Evolutionary conservation across 306 rosid genomes (phyloP).

Genomic region (Citrullus amarus): DNA sequence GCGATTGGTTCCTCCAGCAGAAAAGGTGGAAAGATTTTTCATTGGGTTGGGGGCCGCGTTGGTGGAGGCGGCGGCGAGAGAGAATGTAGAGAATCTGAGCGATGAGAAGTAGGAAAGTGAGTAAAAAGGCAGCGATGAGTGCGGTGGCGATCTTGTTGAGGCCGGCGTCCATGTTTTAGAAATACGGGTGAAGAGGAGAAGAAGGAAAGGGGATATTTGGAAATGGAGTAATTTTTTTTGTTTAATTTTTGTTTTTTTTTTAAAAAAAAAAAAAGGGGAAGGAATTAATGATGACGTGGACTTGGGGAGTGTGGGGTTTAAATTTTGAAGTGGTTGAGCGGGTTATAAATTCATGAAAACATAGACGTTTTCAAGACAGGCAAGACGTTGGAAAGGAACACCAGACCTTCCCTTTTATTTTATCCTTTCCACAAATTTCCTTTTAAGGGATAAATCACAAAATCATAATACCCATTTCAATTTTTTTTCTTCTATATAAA

Average conservation of each 20-base stretch:
- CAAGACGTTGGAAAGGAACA: neutral
- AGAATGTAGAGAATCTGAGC: slow-evolving; percentile 24
- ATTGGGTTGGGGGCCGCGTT: too few relatives aligned
- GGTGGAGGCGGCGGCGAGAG: slow-evolving; percentile 5
- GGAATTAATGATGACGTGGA: too few relatives aligned
- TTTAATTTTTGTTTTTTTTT: too few relatives aligned
- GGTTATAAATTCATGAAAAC: neutral
- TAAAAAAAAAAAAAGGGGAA: too few relatives aligned
- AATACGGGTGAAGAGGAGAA: neutral
- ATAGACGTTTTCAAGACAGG: neutral
- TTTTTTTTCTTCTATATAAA: too few relatives aligned
- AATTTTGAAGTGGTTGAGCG: neutral
- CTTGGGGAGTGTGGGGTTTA: neutral
- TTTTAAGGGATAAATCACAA: too few relatives aligned
- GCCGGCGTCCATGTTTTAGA: slow-evolving; percentile 10
- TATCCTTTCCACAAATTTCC: too few relatives aligned
- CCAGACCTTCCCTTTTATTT: neutral
- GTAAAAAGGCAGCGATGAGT: slow-evolving; percentile 11
- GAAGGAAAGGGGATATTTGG: neutral
- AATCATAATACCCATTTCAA: too few relatives aligned
- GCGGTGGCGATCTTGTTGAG: slow-evolving; percentile 13
- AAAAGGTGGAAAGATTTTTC: neutral
- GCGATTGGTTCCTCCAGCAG: slow-evolving; percentile 22
- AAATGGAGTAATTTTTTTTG: neutral
- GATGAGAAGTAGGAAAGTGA: slow-evolving; percentile 14